These are phyloP conservation scores for Mucor ambiguus DNA, from an alignment of 371 early-diverging fungal genomes.

Conservation along the genomic window DNA sequence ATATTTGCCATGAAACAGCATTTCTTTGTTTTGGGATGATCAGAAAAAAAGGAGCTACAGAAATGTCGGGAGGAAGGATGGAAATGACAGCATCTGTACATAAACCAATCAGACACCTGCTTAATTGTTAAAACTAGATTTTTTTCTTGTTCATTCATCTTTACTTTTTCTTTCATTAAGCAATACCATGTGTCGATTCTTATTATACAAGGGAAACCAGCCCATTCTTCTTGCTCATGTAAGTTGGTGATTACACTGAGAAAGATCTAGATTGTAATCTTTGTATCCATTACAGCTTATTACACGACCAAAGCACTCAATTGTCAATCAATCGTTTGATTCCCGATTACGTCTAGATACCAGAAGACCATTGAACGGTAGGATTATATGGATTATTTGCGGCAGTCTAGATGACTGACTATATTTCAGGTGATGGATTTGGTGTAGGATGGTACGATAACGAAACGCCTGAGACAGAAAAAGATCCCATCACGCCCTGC, in stretches of 20 bases:
- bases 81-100: constrained; percentile 9
- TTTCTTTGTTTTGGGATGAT: neutral
- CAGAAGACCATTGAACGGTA: constrained; percentile 75
- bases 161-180: constrained; percentile 3
- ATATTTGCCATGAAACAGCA: neutral
- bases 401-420: neutral
- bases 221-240: constrained; percentile 77
- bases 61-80: neutral
- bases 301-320: constrained; percentile 81
- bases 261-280: neutral
- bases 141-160: neutral
- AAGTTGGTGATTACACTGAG: neutral
- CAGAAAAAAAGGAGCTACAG: neutral
- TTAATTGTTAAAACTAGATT: neutral
- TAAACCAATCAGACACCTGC: neutral
- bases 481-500: constrained; percentile 63
- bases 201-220: constrained; percentile 76
- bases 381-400: neutral
- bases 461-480: constrained; percentile 34
- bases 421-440: constrained; percentile 76
- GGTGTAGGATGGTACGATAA: constrained; percentile 84
- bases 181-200: constrained; percentile 69
- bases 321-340: constrained; percentile 83
- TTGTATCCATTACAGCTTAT: constrained; percentile 41
- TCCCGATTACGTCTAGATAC: constrained; percentile 69